A percentile compares a stretch with the other conserved stretches of the same genome.
These are phyloP conservation scores for Bidens hawaiensis DNA, from an alignment of 140 eudicot species.

Conservation along the genomic window DNA sequence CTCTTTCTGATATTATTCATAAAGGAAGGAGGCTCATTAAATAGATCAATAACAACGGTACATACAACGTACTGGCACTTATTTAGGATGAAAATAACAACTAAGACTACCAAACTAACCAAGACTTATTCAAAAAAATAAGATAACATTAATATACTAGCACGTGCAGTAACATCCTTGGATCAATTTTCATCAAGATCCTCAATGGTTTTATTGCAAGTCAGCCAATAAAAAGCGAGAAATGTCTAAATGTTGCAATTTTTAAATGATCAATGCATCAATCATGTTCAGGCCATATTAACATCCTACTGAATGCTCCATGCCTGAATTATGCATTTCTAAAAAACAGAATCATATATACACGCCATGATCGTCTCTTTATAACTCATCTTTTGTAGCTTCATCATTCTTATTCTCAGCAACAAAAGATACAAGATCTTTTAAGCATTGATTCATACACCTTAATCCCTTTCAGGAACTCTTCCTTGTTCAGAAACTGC, in stretches of 20 bases:
- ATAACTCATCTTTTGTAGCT: conserved; percentile 61
- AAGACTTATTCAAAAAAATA: too few species aligned
- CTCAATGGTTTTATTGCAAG: conserved; percentile 18
- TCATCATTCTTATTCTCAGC: conserved; percentile 33
- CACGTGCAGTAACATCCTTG: too few species aligned
- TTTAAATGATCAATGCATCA: conserved; percentile 7
- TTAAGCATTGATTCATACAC: conserved; percentile 72
- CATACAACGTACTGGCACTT: too few species aligned
- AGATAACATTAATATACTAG: too few species aligned
- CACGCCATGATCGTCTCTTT: conserved; percentile 18
- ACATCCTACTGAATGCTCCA: conserved; percentile 9
- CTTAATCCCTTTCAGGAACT: conserved; percentile 78
- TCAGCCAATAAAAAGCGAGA: neutral
- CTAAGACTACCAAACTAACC: too few species aligned
- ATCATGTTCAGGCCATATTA: conserved; percentile 5
- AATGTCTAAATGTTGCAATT: conserved; percentile 4
- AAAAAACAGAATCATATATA: neutral
- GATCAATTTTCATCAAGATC: too few species aligned
- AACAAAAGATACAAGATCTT: conserved; percentile 59
- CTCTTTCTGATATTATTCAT: too few species aligned
- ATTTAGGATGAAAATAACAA: too few species aligned
- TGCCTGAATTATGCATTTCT: conserved; percentile 8
- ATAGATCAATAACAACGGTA: too few species aligned
- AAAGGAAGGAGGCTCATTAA: too few species aligned
- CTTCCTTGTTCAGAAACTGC: conserved; percentile 86